Evolutionary conservation across 2,329 filamentous ascomycete genomes (phyloP).

Genomic region (Colletotrichum gloeosporioides): DNA sequence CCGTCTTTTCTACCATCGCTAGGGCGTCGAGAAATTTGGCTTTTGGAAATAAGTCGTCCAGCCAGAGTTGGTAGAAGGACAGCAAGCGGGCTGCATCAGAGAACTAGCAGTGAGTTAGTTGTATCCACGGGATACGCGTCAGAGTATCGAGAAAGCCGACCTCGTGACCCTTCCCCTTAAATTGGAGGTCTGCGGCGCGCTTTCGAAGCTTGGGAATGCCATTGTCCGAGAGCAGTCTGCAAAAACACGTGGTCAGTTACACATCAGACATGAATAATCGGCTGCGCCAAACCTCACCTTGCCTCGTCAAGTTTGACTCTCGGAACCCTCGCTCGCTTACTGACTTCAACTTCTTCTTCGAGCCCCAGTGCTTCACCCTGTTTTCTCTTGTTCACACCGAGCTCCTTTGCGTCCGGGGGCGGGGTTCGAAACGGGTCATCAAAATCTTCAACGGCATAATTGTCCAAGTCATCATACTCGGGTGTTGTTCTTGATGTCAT

Average conservation of each 20-base stretch:
- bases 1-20: slow-evolving; percentile 89
- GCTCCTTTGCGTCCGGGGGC: slow-evolving; percentile 40
- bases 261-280: not conserved
- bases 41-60: slow-evolving; percentile 94
- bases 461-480: slow-evolving; percentile 72
- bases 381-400: slow-evolving; percentile 47
- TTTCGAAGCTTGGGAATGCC: slow-evolving; percentile 84
- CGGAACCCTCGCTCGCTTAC: slow-evolving; percentile 74
- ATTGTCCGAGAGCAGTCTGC: slow-evolving; percentile 77
- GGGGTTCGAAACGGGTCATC: slow-evolving; percentile 53
- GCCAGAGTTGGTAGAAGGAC: slow-evolving; percentile 94
- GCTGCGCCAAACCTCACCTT: slow-evolving; percentile 50
- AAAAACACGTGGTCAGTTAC: not conserved
- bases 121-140: not conserved
- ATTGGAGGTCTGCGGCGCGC: slow-evolving; percentile 73
- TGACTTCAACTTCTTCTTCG: slow-evolving; percentile 84
- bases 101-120: slow-evolving; percentile 59
- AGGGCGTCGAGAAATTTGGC: slow-evolving; percentile 92
- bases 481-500: slow-evolving; percentile 31
- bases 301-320: slow-evolving; percentile 87
- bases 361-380: slow-evolving; percentile 71
- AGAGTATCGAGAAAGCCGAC: slow-evolving; percentile 45
- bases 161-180: slow-evolving; percentile 95
- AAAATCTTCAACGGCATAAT: slow-evolving; percentile 72
- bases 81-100: slow-evolving; percentile 82